Base-by-base conservation (phyloP, 2,329 filamentous ascomycete genomes). In the Clonostachys rosea region DNA sequence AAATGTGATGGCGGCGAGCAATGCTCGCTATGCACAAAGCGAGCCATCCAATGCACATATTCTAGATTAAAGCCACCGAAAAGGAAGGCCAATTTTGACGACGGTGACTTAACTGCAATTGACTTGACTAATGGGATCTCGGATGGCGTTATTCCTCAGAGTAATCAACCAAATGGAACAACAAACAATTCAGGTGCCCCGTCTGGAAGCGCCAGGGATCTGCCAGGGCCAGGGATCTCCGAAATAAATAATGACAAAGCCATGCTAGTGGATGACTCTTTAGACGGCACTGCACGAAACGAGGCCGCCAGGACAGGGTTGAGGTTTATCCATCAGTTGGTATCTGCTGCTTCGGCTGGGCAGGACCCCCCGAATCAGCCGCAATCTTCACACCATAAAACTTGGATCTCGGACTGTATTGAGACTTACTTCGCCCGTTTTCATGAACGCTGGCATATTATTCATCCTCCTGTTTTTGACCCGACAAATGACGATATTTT, bases 1-100 rank as follows among this genome's bases (percentile, higher is more conserved):
- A 71, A 69, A 49, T 74, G 71, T 44, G 64, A 70, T 48, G 71
- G 71, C 2, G 65, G 67, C 12, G 47, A 54, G 2, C 60, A 59
- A 20, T 74, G 71, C 41, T 61, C 63, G 1, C 62, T 67, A 3
- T 74, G 70, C 42, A 50, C 53, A 5, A 72, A 69, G 51, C 61
- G 65, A 47, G 61, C 60, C 2, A 61, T 70, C 16, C 50, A 52
- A 14, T 74, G 71, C 49, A 65, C 61, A 0, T 73, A 68, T 39
- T 56, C 59, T 13, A 57, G 62, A 5, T 30, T 30, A 30, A 30
- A 30, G 9, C 24, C 24, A 30, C 24, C 24, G 24, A 30, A 30
- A 30, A 50, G 36, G 35, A 30, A 17, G n/a, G 20, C 42, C 13
- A 24, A 40, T 17, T 13, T 18, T 17, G 33, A 35, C 46, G 48